Base-by-base conservation (phyloP, 345 rosid species). In the Carallia brachiata region DNA sequence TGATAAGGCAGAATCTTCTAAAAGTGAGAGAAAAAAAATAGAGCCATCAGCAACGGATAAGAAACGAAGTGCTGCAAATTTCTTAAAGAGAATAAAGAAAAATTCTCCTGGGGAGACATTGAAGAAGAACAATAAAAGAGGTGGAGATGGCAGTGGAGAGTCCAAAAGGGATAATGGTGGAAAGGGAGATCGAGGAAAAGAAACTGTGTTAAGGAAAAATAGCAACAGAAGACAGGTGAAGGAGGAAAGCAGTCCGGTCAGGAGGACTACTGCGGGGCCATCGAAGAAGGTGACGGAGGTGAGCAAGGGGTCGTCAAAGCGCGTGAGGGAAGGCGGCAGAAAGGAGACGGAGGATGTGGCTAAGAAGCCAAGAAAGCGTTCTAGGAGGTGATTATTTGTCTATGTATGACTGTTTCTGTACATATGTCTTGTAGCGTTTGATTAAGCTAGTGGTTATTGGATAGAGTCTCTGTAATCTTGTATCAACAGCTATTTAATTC, bases 31-130 rank as follows among this genome's bases (percentile, higher is more conserved):
- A 52, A 70, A 80, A 77, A 84, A 81, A 72, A 50, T 55, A 0
- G 80, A 74, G 50, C 74, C 70, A 7, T 52, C 70, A 36, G 55
- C 83, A 6, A 66, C 76, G 50, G 86, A 81, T 23, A 91, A 89
- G 81, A 89, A 83, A 82, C 76, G 81, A 77, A 84, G 90, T 30
- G 88, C 84, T 2, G 92, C 83, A 28, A 89, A 87, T 79, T 90
- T 88, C 85, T 79, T 88, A 77, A 84, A 87, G 73, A 84, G 90
- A 61, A 75, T 90, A 23, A 82, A 81, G 89, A 85, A 84, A 52
- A 87, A 82, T 70, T 79, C 85, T 19, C 83, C 88, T 0, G 79
- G 50, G 10, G 77, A 70, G 39, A 77, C 82, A 32, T 64, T 77
- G 2, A 82, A 83, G 72, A 83, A 78, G 59, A 83, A 68, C 52